phyloP scores from a whole-genome alignment of 2,329 filamentous ascomycete genomes.

The Penicillium olsonii region DNA sequence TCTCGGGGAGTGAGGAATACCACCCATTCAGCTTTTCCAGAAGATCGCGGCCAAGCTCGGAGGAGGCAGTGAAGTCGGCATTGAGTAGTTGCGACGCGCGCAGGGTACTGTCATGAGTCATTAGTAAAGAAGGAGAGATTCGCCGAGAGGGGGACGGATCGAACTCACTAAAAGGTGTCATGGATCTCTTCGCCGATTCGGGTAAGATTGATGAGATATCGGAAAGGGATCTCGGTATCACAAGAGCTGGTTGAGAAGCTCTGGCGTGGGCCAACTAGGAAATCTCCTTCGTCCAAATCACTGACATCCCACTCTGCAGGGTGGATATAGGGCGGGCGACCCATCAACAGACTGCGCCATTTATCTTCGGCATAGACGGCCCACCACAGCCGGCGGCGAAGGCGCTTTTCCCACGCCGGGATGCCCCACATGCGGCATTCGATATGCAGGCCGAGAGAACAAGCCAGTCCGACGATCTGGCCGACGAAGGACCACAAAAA shows the following conservation, averaged over 20 bases:
- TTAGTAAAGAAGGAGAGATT: not conserved
- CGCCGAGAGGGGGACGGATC: not conserved
- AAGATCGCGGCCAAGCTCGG: conserved; percentile 29
- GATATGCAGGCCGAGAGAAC: conserved; percentile 38
- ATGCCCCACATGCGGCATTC: conserved; percentile 42
- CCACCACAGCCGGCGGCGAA: conserved; percentile 44
- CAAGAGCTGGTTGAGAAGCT: conserved; percentile 18
- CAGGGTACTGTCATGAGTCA: conserved; percentile 25
- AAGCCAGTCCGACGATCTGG: conserved; percentile 36
- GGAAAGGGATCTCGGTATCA: conserved; percentile 30
- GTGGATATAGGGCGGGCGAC: conserved; percentile 39
- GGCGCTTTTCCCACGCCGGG: conserved; percentile 40
- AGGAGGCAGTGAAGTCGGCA: conserved; percentile 30
- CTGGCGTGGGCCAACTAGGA: conserved; percentile 23
- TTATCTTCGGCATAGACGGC: conserved; percentile 44
- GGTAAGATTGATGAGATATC: conserved; percentile 29
- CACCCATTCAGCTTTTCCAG: conserved; percentile 33
- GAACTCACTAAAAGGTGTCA: conserved; percentile 33
- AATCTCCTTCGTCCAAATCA: conserved; percentile 32
- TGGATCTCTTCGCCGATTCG: conserved; percentile 35
- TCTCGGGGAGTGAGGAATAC: conserved; percentile 33
- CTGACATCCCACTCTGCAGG: conserved; percentile 38
- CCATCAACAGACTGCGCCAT: conserved; percentile 39
- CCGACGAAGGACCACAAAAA: conserved; percentile 43
- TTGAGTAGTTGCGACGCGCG: conserved; percentile 33